These are phyloP conservation scores for Mycena polygramma DNA, from an alignment of 768 basidiomycete genomes.

Conservation along the genomic window DNA sequence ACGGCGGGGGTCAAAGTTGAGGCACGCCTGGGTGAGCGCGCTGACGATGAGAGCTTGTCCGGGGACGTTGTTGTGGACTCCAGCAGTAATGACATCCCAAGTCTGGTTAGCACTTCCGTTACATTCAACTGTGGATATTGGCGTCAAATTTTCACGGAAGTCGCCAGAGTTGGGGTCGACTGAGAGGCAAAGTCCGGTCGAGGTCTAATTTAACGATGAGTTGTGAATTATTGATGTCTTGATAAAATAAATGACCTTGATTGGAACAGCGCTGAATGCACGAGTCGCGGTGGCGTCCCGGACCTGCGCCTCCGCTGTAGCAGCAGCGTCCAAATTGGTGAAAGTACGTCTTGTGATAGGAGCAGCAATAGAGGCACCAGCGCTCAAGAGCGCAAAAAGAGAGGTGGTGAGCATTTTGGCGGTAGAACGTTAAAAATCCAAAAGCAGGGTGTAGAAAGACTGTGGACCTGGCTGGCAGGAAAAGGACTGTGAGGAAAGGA, in stretches of 20 bases:
- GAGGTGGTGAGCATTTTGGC: conserved; percentile 33
- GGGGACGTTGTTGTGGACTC: conserved; percentile 36
- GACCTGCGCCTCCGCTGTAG: conserved; percentile 37
- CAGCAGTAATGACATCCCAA: conserved; percentile 41
- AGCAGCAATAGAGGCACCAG: conserved; percentile 34
- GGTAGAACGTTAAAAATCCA: conserved; percentile 16
- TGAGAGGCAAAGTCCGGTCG: conserved; percentile 32
- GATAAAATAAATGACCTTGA: conserved; percentile 10
- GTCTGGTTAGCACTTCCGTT: conserved; percentile 37
- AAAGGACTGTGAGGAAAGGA: conserved; percentile 21
- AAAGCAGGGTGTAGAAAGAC: conserved; percentile 16
- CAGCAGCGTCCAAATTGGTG: conserved; percentile 31
- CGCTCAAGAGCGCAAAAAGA: conserved; percentile 36
- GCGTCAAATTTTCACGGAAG: conserved; percentile 41
- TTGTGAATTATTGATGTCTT: background rate
- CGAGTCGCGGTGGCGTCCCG: conserved; percentile 40
- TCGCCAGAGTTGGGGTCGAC: conserved; percentile 38
- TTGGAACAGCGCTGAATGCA: conserved; percentile 27
- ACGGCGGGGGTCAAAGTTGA: conserved; percentile 41
- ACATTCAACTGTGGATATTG: conserved; percentile 30
- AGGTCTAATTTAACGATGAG: background rate
- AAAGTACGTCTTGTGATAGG: conserved; percentile 26
- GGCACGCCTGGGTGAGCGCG: conserved; percentile 38
- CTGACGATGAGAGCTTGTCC: conserved; percentile 41
- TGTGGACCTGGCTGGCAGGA: conserved; percentile 39